A percentile compares a stretch with the other conserved stretches of the same genome.
Evolutionary conservation across 2,329 filamentous ascomycete species (phyloP).

Genomic region (Colletotrichum australisinense): DNA sequence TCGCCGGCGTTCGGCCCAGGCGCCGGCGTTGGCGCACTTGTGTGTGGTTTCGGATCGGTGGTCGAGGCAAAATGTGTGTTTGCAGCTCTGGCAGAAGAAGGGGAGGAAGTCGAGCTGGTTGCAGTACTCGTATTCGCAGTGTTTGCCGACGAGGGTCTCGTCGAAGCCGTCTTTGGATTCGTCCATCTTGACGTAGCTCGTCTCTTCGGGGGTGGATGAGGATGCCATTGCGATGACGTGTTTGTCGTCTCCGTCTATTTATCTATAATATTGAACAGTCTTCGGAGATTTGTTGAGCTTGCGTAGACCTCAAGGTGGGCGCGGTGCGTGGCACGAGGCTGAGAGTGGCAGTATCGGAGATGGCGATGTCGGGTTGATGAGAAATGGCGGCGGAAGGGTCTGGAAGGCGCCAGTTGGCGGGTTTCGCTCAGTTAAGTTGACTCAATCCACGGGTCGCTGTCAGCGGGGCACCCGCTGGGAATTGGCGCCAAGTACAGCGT

Average conservation of each 20-base stretch:
- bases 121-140: slow-evolving; percentile 93
- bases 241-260: slow-evolving; percentile 20
- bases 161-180: slow-evolving; percentile 66
- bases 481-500: slow-evolving; percentile 29
- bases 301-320: slow-evolving; percentile 12
- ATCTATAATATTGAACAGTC: not conserved
- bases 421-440: slow-evolving; percentile 14
- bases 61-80: slow-evolving; percentile 88
- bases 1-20: slow-evolving; percentile 70
- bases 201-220: slow-evolving; percentile 57
- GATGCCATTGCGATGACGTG: slow-evolving; percentile 60
- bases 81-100: slow-evolving; percentile 92
- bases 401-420: slow-evolving; percentile 33
- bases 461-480: slow-evolving; percentile 25
- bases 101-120: slow-evolving; percentile 96
- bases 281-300: not conserved
- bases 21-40: slow-evolving; percentile 70
- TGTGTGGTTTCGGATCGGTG: slow-evolving; percentile 90
- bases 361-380: slow-evolving; percentile 23
- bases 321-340: slow-evolving; percentile 9
- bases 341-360: slow-evolving; percentile 1
- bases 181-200: slow-evolving; percentile 79
- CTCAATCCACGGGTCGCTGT: not conserved
- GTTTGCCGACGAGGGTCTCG: slow-evolving; percentile 85
- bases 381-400: slow-evolving; percentile 31